Conservation (phyloP, 2,329 filamentous ascomycete species). For the Akanthomyces uredinophilus region DNA sequence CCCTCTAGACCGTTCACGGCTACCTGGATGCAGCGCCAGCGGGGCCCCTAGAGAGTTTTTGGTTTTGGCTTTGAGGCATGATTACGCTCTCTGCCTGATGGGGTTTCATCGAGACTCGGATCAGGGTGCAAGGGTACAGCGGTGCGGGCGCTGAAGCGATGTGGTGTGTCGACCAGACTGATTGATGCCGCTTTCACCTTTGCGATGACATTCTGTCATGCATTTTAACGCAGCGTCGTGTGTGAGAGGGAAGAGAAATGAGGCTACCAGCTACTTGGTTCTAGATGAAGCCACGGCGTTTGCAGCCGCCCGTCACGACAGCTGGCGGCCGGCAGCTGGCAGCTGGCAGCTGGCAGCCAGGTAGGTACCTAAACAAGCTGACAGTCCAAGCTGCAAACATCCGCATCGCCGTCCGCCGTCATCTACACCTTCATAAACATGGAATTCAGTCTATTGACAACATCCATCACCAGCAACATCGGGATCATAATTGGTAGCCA, state of each 20-base stretch:
- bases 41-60: slow-evolving; percentile 3
- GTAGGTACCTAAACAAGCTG: too few relatives aligned
- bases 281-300: slow-evolving; percentile 7
- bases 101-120: slow-evolving; percentile 9
- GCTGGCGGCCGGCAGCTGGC: neutral
- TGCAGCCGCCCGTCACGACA: neutral
- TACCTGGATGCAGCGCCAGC: neutral
- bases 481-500: neutral
- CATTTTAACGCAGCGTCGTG: neutral
- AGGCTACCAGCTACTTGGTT: neutral
- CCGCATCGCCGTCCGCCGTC: neutral
- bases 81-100: slow-evolving; percentile 6
- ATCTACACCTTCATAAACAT: too few relatives aligned
- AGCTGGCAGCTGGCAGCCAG: too few relatives aligned
- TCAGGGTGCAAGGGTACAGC: neutral
- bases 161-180: neutral
- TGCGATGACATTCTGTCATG: neutral
- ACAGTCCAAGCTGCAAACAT: neutral
- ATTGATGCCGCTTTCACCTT: too few relatives aligned
- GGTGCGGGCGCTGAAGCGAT: neutral
- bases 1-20: neutral
- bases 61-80: slow-evolving; percentile 6
- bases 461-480: neutral
- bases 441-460: neutral
- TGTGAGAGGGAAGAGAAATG: neutral